Conservation (phyloP, 148 eudicot species). For the Heliosperma pusillum region DNA sequence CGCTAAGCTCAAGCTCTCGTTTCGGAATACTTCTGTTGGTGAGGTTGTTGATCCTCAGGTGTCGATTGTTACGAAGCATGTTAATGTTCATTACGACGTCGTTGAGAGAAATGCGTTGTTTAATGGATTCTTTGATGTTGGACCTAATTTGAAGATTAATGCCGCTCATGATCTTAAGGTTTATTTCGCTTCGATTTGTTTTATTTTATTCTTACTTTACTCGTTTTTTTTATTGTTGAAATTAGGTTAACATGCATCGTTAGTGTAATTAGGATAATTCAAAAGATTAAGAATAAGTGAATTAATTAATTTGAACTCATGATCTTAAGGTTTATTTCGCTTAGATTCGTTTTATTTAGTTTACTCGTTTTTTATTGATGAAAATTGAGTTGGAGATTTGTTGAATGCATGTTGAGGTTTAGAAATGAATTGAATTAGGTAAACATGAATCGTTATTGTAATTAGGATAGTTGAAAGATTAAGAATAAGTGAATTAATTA, state of each 20-base stretch:
- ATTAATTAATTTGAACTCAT: conserved; percentile 17
- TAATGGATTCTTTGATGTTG: conserved; percentile 46
- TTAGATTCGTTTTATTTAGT: not conserved
- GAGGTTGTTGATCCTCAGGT: conserved; percentile 62
- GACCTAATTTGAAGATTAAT: conserved; percentile 47
- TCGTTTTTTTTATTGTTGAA: too few species aligned
- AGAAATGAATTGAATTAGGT: too few species aligned
- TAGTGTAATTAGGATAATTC: too few species aligned
- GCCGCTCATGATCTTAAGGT: conserved; percentile 43
- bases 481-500: too few species aligned
- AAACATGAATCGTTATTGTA: too few species aligned
- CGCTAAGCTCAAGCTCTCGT: conserved; percentile 67
- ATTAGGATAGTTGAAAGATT: too few species aligned
- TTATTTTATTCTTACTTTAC: not conserved
- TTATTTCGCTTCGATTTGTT: not conserved
- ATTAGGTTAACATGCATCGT: too few species aligned
- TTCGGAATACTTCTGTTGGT: conserved; percentile 56
- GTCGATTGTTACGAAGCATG: conserved; percentile 47
- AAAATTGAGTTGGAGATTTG: too few species aligned
- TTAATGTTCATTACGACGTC: conserved; percentile 61
- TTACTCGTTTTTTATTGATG: too few species aligned
- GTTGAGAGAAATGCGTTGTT: conserved; percentile 64
- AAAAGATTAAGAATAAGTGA: too few species aligned
- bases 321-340: conserved; percentile 46
- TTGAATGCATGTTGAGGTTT: too few species aligned